Evolutionary conservation across 331 rosid species (phyloP).

Genomic region (Cucumis variabilis): DNA sequence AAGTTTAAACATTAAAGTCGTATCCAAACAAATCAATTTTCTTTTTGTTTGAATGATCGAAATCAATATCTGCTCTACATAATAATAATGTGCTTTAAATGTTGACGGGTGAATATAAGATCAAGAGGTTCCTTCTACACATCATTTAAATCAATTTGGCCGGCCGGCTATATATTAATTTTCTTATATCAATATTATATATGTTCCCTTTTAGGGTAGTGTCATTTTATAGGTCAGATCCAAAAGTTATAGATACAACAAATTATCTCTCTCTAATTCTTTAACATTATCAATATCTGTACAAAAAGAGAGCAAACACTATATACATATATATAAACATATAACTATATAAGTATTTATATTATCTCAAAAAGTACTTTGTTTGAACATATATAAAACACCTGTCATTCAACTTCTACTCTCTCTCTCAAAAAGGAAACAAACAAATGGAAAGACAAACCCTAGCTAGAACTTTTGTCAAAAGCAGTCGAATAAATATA

Average conservation of each 20-base stretch:
- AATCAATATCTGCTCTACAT: no score
- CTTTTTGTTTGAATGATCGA: no score
- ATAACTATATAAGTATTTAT: no score
- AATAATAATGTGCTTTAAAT: no score
- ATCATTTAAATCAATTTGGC: no score
- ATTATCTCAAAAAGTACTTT: background rate
- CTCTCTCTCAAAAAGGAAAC: conserved; percentile 1
- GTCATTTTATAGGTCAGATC: background rate
- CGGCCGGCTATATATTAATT: no score
- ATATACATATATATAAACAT: background rate
- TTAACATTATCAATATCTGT: background rate
- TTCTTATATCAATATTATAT: no score
- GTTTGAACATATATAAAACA: background rate
- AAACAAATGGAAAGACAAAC: conserved; percentile 2
- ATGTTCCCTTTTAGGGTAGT: background rate
- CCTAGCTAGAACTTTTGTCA: background rate
- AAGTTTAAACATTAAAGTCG: no score
- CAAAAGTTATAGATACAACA: background rate
- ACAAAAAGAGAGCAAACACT: background rate
- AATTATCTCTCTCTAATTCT: background rate
- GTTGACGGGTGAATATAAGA: no score
- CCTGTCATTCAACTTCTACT: background rate
- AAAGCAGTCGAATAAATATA: background rate
- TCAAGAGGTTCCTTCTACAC: no score
- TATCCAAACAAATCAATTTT: no score